Evolutionary conservation across 202 grass and related monocot species (phyloP).

Genomic region (Panicum hallii): DNA sequence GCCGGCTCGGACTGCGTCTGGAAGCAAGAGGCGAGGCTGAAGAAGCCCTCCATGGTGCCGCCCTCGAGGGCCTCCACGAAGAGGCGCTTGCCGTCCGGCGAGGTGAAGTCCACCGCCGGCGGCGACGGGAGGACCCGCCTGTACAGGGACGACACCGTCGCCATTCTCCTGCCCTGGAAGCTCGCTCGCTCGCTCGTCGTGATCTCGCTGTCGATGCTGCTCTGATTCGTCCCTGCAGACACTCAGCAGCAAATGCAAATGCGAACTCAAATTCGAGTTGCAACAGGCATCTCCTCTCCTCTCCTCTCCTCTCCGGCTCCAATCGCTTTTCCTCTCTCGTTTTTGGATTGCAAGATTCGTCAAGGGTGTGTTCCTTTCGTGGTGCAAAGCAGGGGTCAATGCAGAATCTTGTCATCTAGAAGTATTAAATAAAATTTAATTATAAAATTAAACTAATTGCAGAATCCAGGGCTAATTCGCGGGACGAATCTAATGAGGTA

Average conservation of each 20-base stretch:
- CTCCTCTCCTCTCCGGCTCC: neutral
- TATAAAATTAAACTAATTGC: too few species aligned
- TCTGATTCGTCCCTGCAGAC: neutral
- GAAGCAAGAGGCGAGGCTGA: slow-evolving; percentile 79
- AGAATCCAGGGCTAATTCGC: too few species aligned
- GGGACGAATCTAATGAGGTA: too few species aligned
- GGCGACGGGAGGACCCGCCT: slow-evolving; percentile 75
- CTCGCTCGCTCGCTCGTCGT: neutral
- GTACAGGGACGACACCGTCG: slow-evolving; percentile 63
- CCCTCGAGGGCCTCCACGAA: slow-evolving; percentile 77
- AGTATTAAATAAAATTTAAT: too few species aligned
- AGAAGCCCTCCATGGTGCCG: slow-evolving; percentile 95
- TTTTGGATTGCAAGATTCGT: neutral
- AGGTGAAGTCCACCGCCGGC: slow-evolving; percentile 89
- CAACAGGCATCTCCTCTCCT: neutral
- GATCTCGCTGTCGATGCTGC: neutral
- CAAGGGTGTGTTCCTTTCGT: too few species aligned
- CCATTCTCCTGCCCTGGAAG: neutral
- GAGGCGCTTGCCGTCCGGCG: slow-evolving; percentile 69
- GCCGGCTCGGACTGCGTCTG: slow-evolving; percentile 92
- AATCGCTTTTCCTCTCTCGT: neutral
- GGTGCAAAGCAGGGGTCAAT: too few species aligned
- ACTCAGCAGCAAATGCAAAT: neutral
- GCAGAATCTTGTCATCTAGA: too few species aligned
- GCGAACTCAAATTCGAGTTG: neutral